Conservation (phyloP, 2,329 filamentous ascomycete genomes). For the Seiridium unicorne region DNA sequence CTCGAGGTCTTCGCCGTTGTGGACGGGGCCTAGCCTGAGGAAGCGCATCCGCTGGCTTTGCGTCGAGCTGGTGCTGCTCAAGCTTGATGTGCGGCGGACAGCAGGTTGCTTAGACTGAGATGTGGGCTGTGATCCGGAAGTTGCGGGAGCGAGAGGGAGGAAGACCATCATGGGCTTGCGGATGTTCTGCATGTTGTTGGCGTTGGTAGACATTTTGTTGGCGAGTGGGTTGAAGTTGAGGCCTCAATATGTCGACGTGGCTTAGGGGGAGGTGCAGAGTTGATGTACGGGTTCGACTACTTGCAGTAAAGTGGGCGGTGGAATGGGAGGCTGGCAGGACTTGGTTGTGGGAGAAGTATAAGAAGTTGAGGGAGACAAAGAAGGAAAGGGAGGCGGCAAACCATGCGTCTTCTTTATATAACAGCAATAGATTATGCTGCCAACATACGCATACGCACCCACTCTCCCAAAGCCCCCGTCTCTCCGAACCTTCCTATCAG, state of each 20-base stretch:
- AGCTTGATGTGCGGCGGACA: conserved; percentile 51
- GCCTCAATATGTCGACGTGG: not conserved
- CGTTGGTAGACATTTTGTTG: conserved; percentile 13
- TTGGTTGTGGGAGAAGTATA: not conserved
- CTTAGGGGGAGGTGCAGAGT: no score
- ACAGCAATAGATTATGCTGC: not conserved
- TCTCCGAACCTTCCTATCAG: not conserved
- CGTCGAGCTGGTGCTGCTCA: conserved; percentile 42
- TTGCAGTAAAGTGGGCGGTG: not conserved
- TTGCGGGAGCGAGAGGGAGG: conserved; percentile 58
- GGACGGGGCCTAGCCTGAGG: conserved; percentile 64
- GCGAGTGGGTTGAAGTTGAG: conserved; percentile 9
- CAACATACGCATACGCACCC: not conserved
- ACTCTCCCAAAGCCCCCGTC: not conserved
- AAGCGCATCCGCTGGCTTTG: conserved; percentile 41
- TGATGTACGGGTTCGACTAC: no score
- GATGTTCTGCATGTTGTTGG: conserved; percentile 15
- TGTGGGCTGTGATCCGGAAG: conserved; percentile 53
- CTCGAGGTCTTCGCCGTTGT: conserved; percentile 61
- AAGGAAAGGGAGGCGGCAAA: not conserved
- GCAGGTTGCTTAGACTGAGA: conserved; percentile 31
- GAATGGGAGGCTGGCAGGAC: not conserved
- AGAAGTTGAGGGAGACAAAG: not conserved
- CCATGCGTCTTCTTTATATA: not conserved
- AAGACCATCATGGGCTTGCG: conserved; percentile 37